Evolutionary conservation across 352 stramenopile genomes (phyloP).

Genomic region (Phytopythium oedochilum): DNA sequence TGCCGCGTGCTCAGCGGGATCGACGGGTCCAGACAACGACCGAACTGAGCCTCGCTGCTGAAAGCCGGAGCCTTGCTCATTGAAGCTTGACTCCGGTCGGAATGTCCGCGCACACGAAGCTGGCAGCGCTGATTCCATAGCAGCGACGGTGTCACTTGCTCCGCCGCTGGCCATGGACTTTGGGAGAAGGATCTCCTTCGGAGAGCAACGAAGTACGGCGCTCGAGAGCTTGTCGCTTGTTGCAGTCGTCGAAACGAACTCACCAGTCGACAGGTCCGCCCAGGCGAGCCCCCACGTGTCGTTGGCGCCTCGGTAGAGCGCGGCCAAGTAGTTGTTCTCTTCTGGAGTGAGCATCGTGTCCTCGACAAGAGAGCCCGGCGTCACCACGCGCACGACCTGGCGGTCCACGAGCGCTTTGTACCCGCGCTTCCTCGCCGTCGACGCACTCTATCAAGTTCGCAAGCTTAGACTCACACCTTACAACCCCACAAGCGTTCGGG

Average conservation of each 20-base stretch:
- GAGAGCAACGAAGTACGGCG: constrained; percentile 52
- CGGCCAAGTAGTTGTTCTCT: constrained; percentile 77
- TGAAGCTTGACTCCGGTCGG: constrained; percentile 26
- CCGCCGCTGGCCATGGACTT: neutral
- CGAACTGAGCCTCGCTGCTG: neutral
- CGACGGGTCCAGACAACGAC: constrained; percentile 6
- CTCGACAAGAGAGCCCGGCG: constrained; percentile 67
- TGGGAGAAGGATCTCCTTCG: constrained; percentile 67
- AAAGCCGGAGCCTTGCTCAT: neutral
- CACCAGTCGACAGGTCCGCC: constrained; percentile 72
- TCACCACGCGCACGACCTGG: constrained; percentile 75
- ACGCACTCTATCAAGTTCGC: constrained; percentile 28
- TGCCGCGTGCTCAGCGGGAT: constrained; percentile 27
- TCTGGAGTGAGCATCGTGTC: constrained; percentile 72
- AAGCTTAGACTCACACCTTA: neutral
- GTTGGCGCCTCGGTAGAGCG: constrained; percentile 29
- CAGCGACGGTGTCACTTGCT: constrained; percentile 7
- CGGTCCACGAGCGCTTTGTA: constrained; percentile 63
- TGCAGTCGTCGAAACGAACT: constrained; percentile 64
- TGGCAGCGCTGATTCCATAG: constrained; percentile 40
- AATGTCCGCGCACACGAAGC: constrained; percentile 60
- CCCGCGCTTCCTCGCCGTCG: constrained; percentile 42
- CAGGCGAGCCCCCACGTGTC: constrained; percentile 54
- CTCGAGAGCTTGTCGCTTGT: constrained; percentile 54
- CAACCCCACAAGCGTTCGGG: neutral